Base-by-base conservation (phyloP, 169 alveolate genomes). In the Plasmodium vivax region DNA sequence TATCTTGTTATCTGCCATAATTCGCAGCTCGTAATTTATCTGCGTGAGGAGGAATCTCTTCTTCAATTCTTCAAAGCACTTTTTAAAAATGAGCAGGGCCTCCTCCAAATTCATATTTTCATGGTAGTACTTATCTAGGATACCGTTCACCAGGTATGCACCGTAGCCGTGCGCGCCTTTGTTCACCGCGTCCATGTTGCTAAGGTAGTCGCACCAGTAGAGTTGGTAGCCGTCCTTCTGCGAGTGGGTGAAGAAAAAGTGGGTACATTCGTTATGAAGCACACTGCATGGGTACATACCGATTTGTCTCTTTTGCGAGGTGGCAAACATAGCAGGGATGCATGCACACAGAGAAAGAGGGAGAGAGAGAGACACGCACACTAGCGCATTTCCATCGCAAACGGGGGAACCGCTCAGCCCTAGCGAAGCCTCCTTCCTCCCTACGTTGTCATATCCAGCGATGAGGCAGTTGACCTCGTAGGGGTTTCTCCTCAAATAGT, bases 131-230 rank as follows among this genome's bases (percentile, higher is more conserved):
- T 97, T 97, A 94, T 98, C 99, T 68, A 98, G 96, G 68, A 98
- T 95, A 27, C 98, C 99, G 72, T 97, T 94, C 9, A 97, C 97
- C 27, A 98, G 93, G 93, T 96, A 94, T 23, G 98, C 99, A 12
- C 99, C 99, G 83, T 98, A 98, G 1, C 99, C 99, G 85, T 98
- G 99, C 38, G 98, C 99, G 9, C 98, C 99, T 41, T 97, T 97
- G 77, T 96, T 95, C 36, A 96, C 97, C 43, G 95, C 95, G 58
- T 96, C 98, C 93, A 96, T 92, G 34, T 98, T 95, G 68, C 99
- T 99, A 90, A 98, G 91, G 83, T 98, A 97, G 92, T 98, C 99
- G 85, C 98, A 95, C 99, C 99, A 98, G 95, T 93, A 98, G 51
- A 98, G 93, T 81, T 96, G 95, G 27, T 98, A 98, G 14, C 98